A percentile compares a stretch with the other conserved stretches of the same genome.
Evolutionary conservation across 2,329 filamentous ascomycete genomes (phyloP).

Genomic region (Colletotrichum brevisporum): DNA sequence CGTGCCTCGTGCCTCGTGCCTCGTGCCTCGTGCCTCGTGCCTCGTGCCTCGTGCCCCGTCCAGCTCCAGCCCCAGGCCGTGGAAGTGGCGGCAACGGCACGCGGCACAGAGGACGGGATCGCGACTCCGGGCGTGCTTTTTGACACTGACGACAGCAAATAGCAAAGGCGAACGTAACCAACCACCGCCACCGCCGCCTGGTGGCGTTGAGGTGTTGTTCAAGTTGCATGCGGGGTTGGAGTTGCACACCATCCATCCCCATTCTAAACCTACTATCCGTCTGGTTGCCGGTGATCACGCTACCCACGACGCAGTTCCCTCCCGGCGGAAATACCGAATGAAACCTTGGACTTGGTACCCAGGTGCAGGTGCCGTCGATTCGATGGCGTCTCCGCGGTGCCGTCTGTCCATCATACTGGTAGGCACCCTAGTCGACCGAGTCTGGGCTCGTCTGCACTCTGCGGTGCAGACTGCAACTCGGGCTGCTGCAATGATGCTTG

Average conservation of each 20-base stretch:
- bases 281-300: constrained; percentile 33
- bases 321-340: constrained; percentile 39
- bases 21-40: not conserved
- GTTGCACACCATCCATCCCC: constrained; percentile 23
- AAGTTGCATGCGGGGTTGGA: constrained; percentile 28
- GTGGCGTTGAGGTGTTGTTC: not conserved
- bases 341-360: constrained; percentile 3
- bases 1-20: not conserved
- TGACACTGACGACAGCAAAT: not conserved
- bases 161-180: too few relatives aligned
- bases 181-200: not conserved
- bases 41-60: not conserved
- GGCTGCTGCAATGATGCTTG: constrained; percentile 31
- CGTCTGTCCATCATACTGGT: not conserved
- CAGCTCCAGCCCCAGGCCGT: too few relatives aligned
- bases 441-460: constrained; percentile 17
- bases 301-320: constrained; percentile 38
- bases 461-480: constrained; percentile 29
- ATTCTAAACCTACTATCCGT: not conserved
- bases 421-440: constrained; percentile 13
- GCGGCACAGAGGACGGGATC: too few relatives aligned
- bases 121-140: not conserved
- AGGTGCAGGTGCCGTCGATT: constrained; percentile 1
- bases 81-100: too few relatives aligned
- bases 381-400: constrained; percentile 29